Evolutionary conservation across 2,329 filamentous ascomycete species (phyloP).

Genomic region (Aspergillus glaucus): DNA sequence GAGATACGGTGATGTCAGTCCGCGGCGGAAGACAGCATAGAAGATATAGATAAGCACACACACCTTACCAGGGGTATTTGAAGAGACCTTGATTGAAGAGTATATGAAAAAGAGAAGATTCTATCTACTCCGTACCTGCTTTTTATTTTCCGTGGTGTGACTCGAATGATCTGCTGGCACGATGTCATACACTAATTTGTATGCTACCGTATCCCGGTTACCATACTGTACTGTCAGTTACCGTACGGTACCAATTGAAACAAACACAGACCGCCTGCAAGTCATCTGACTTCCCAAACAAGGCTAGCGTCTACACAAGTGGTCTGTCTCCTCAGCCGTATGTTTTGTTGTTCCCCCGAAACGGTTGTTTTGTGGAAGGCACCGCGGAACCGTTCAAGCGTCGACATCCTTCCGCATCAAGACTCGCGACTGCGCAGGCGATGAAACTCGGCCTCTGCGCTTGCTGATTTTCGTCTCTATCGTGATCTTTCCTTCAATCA

Average conservation of each 20-base stretch:
- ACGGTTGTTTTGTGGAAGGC: background rate
- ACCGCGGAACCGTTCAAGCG: background rate
- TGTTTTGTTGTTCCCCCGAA: constrained; percentile 1
- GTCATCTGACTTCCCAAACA: background rate
- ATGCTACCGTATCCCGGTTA: background rate
- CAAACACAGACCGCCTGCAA: background rate
- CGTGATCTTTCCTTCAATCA: constrained; percentile 1
- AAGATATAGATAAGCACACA: too few relatives aligned
- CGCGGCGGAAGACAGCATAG: too few relatives aligned
- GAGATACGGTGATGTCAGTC: background rate
- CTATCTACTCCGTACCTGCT: too few relatives aligned
- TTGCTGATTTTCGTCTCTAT: constrained; percentile 8
- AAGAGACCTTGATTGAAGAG: too few relatives aligned
- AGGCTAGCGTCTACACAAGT: background rate
- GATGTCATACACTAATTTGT: background rate
- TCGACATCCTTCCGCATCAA: background rate
- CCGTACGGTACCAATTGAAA: background rate
- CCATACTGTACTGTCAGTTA: background rate
- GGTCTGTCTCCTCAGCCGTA: background rate
- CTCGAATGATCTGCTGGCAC: too few relatives aligned
- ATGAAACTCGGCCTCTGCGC: background rate
- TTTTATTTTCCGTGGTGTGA: too few relatives aligned
- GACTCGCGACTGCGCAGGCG: background rate
- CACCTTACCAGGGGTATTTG: too few relatives aligned
- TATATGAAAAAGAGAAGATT: too few relatives aligned